Evolutionary conservation across 2,329 filamentous ascomycete genomes (phyloP), one percentile per base, ranked within the genome.

Genomic region (Xylariaceae sp.): DNA sequence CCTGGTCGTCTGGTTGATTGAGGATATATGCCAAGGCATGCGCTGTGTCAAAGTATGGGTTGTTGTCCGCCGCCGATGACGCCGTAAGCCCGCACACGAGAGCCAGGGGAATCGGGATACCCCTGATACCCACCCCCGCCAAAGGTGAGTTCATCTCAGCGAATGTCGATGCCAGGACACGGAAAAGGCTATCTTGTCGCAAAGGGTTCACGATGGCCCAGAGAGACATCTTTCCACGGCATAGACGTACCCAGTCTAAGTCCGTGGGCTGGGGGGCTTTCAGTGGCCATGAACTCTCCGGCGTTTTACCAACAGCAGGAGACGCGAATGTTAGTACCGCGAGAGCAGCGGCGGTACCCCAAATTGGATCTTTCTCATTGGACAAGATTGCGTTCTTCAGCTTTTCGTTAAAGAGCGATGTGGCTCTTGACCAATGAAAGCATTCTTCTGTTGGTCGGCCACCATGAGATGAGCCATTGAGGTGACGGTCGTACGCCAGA

Each of bases 261-360:
- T 67, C 66, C 1, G 58, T 56, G 1, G 46, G 9, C 0, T 52
- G 50, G 1, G 58, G 56, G 1, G 58, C 11, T 1, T 55, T 65
- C 0, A 71, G 32, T 1, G 70, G 70, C 70, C 68, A 72, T 0
- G 68, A 59, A 11, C 66, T 52, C 40, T 66, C 61, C 0, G 65
- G 55, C 0, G 45, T 53, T 42, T 44, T 45, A 27, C 22, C 22
- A 2, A 68, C 67, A 40, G 76, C 70, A 0, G 70, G 63, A 1
- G 66, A 69, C 0, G 71, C 64, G 51, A 75, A 74, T 0, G 66
- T 55, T 1, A 75, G 41, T 2, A 75, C 58, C 1, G 65, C 68
- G 0, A 77, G 54, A 7, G 70, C 67, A 18, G 73, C 71, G 0
- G 73, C 73, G 6, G 72, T 73, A 2, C 64, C 71, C 75, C 75